phyloP scores from a whole-genome alignment of 768 basidiomycete species.

The Boletus pseudo-olivaceus region DNA sequence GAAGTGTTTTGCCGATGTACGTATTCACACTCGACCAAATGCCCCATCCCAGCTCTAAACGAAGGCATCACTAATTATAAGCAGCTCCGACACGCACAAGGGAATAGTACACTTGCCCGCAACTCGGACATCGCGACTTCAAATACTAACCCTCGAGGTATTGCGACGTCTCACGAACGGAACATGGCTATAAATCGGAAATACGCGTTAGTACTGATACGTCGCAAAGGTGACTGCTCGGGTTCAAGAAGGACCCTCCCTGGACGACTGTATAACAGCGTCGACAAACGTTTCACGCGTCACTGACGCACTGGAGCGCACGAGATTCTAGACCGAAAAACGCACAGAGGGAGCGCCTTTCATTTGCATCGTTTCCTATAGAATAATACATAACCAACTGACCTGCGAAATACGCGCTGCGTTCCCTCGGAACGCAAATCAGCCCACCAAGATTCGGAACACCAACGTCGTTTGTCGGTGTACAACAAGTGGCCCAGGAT shows the following conservation, averaged over 20 bases:
- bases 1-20: conserved; percentile 38
- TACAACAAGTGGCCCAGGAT: no score
- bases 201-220: not conserved
- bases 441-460: no score
- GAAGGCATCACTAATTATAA: not conserved
- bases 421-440: no score
- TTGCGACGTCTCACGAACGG: conserved; percentile 44
- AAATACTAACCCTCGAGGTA: conserved; percentile 21
- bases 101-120: not conserved
- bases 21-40: conserved; percentile 84
- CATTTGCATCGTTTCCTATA: no score
- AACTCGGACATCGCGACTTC: not conserved
- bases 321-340: no score
- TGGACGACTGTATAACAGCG: no score
- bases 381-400: no score
- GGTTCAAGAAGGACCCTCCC: not conserved
- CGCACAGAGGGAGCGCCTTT: no score
- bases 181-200: conserved; percentile 33
- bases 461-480: no score
- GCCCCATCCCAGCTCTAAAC: conserved; percentile 85
- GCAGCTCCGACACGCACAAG: not conserved
- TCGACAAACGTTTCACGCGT: no score
- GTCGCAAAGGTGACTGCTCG: not conserved
- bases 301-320: no score
- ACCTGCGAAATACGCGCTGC: no score